Conservation (phyloP, 306 rosid species). For the Pterocarpus santalinus region DNA sequence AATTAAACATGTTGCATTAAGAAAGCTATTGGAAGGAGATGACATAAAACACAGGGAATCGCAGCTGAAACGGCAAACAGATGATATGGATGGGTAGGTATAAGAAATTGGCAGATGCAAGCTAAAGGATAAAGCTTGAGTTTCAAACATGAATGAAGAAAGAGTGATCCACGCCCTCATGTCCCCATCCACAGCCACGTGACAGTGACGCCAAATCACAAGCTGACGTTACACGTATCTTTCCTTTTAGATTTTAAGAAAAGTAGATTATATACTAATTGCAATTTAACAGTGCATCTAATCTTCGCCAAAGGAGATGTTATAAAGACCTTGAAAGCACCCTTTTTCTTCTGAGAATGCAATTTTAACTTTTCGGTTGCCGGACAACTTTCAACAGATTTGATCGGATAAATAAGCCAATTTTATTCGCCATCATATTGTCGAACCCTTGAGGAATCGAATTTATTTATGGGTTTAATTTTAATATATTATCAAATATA, state of each 20-base stretch:
- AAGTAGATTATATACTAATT: constrained; percentile 12
- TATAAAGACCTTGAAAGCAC: constrained; percentile 14
- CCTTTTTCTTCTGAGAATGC: not conserved
- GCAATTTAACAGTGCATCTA: not conserved
- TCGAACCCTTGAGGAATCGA: not conserved
- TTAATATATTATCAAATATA: no score
- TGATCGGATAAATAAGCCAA: not conserved
- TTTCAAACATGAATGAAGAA: constrained; percentile 34
- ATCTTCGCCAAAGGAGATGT: constrained; percentile 6
- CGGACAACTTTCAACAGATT: not conserved
- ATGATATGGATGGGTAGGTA: constrained; percentile 42
- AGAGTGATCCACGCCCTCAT: constrained; percentile 1
- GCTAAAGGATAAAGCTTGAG: constrained; percentile 31
- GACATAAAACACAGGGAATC: constrained; percentile 19
- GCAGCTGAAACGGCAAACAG: constrained; percentile 46
- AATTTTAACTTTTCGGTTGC: constrained; percentile 32
- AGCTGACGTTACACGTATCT: constrained; percentile 20
- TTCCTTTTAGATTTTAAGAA: constrained; percentile 1
- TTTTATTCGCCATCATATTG: not conserved
- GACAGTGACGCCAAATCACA: constrained; percentile 54
- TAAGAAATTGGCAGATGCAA: constrained; percentile 1
- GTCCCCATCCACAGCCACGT: constrained; percentile 62
- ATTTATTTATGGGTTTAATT: not conserved
- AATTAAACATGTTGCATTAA: constrained; percentile 18
- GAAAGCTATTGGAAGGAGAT: not conserved